These are phyloP conservation scores for Scheffersomyces illinoinensis DNA, from an alignment of 1,139 yeast genomes.

Conservation along the genomic window DNA sequence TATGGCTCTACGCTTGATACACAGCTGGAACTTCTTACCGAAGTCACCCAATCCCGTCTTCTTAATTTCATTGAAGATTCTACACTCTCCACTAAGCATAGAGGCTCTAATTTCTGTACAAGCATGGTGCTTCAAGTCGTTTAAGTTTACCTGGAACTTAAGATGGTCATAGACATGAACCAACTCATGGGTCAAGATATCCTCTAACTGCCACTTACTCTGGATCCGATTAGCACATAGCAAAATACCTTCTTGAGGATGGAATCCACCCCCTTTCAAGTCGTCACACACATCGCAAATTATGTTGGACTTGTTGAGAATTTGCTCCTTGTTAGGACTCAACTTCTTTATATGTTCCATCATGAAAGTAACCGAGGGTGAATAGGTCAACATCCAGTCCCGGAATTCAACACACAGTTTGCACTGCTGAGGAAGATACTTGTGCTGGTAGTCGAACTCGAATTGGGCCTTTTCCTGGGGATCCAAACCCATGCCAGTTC, in stretches of 20 bases:
- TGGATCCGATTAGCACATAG: constrained; percentile 83
- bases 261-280: constrained; percentile 88
- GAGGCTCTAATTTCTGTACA: constrained; percentile 96
- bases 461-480: constrained; percentile 55
- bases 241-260: constrained; percentile 83
- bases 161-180: constrained; percentile 92
- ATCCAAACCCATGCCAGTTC: constrained; percentile 69
- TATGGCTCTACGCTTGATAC: constrained; percentile 86
- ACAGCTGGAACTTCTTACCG: constrained; percentile 83
- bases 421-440: constrained; percentile 55
- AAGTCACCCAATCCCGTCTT: constrained; percentile 62
- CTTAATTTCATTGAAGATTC: constrained; percentile 82
- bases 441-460: constrained; percentile 55
- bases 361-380: constrained; percentile 90
- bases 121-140: constrained; percentile 87
- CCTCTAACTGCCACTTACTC: constrained; percentile 83
- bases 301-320: constrained; percentile 43
- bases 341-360: constrained; percentile 75
- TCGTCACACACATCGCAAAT: constrained; percentile 86
- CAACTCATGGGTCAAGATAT: constrained; percentile 87
- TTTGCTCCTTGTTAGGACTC: constrained; percentile 14
- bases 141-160: constrained; percentile 83
- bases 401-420: constrained; percentile 67
- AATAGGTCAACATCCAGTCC: constrained; percentile 75
- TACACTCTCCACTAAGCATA: constrained; percentile 91